Evolutionary conservation across 1,284 basidiomycete genomes (phyloP), one percentile per base, ranked within the genome.

Genomic region (Apiotrichum sp.): DNA sequence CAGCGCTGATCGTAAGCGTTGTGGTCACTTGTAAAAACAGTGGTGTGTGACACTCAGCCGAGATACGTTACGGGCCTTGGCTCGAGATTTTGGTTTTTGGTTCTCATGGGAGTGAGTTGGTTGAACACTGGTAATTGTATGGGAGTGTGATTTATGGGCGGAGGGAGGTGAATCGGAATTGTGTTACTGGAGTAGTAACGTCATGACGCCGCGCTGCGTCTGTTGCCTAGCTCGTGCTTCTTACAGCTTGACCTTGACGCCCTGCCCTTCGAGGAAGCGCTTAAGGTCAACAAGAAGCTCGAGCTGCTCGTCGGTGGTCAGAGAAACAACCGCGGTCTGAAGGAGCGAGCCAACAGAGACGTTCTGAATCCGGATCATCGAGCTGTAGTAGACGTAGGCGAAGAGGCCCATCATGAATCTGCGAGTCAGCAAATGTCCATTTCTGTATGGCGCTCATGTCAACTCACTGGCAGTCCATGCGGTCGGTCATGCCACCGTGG

Each of bases 371-470:
- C 89, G 85, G 69, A 93, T 87, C 63, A 92, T 77, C 62, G 87
- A 90, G 77, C 87, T 89, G 78, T 93, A 90, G 78, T 93, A 97
- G 61, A 98, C 93, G 71, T 97, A 98, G 57, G 87, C 87, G 80
- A 98, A 99, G 46, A 98, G 83, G 47, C 96, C 95, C 96, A 98
- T 99, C 58, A 99, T 80, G 82, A 99, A 98, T 72, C 92, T 95
- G 58, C 16, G 35, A 46, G 39, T 62, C 33, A 59, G 49, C 40
- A 13, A 13, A 38, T 22, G 22, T 22, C 22, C 22, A 22, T 22
- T 22, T 22, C 22, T 22, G 22, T 22, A 22, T 14, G 32, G 34
- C 13, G 9, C 29, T 43, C 35, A 11, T 7, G 5, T 13, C 41
- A 32, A 64, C 90, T 63, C 76, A 95, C 90, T 99, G 95, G 89